A percentile compares a stretch with the other conserved stretches of the same genome.
These are phyloP conservation scores for Hygrocybe coccinea DNA, from an alignment of 768 basidiomycete species.

Conservation along the genomic window DNA sequence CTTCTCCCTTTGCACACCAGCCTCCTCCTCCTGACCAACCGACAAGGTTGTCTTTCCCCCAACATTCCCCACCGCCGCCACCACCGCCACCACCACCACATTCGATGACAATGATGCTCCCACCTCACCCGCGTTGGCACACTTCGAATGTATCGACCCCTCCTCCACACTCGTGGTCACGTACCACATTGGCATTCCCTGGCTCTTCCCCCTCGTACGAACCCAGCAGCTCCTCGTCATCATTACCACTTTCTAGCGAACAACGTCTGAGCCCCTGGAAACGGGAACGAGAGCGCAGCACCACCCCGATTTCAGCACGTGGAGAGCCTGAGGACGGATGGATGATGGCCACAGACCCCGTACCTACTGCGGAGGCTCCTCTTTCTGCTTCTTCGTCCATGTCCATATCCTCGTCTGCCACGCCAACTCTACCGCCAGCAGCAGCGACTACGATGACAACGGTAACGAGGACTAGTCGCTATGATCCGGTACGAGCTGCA, in stretches of 20 bases:
- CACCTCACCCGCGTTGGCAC: conserved; percentile 67
- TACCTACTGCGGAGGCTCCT: too few relatives aligned
- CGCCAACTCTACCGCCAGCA: conserved; percentile 19
- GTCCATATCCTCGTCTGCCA: too few relatives aligned
- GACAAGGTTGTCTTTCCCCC: neutral
- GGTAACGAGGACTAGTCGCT: conserved; percentile 39
- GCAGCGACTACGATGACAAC: neutral
- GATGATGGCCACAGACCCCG: too few relatives aligned
- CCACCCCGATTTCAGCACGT: too few relatives aligned
- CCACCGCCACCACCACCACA: conserved; percentile 51
- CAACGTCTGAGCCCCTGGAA: too few relatives aligned
- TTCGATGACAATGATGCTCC: conserved; percentile 36
- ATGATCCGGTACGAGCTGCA: conserved; percentile 49
- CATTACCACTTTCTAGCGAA: too few relatives aligned
- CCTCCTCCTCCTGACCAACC: conserved; percentile 5
- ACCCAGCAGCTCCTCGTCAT: too few relatives aligned
- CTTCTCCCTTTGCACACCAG: conserved; percentile 28
- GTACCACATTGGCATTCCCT: conserved; percentile 28
- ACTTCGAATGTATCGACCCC: conserved; percentile 33
- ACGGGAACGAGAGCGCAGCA: too few relatives aligned
- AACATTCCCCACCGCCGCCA: conserved; percentile 37
- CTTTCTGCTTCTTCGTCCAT: too few relatives aligned
- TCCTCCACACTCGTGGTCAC: too few relatives aligned
- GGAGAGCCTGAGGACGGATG: too few relatives aligned
- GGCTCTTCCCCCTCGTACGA: too few relatives aligned